Percentiles rank a stretch among this genome's conserved stretches.
Evolutionary conservation across 31 red algal species (phyloP).

Genomic region (Endocladia muricata): DNA sequence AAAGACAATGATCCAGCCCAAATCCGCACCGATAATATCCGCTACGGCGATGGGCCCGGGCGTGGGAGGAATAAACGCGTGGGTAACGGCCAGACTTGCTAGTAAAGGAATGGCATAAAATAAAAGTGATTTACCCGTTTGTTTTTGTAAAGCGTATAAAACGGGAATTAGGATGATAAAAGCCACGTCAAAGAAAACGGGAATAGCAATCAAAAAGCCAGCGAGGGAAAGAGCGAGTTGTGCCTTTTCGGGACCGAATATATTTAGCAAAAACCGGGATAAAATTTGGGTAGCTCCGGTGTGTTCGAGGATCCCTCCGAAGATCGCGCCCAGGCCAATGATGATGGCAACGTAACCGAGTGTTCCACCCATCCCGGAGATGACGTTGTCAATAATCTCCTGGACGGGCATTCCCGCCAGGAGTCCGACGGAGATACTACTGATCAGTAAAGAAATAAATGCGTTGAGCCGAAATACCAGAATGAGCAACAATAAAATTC

Average conservation of each 20-base stretch:
- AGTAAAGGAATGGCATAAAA: too few relatives aligned
- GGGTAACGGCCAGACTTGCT: too few relatives aligned
- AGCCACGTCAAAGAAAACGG: too few relatives aligned
- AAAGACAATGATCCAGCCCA: too few relatives aligned
- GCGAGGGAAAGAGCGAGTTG: not conserved
- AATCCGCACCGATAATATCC: too few relatives aligned
- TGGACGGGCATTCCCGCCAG: not conserved
- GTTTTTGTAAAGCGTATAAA: too few relatives aligned
- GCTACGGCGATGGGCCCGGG: too few relatives aligned
- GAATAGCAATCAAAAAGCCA: too few relatives aligned
- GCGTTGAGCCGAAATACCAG: slow-evolving; percentile 1
- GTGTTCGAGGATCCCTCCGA: not conserved
- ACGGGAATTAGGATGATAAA: too few relatives aligned
- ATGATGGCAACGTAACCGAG: not conserved
- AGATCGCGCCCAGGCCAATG: not conserved
- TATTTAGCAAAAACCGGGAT: not conserved
- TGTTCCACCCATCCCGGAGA: not conserved
- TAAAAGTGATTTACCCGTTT: too few relatives aligned
- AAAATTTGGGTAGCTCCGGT: not conserved
- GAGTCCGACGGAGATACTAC: not conserved
- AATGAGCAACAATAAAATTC: not conserved
- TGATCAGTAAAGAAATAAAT: not conserved
- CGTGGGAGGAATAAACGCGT: too few relatives aligned
- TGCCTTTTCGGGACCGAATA: not conserved
- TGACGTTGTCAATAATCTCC: not conserved